Base-by-base conservation (phyloP, 768 basidiomycete species). In the Fistulinella prunicolor region DNA sequence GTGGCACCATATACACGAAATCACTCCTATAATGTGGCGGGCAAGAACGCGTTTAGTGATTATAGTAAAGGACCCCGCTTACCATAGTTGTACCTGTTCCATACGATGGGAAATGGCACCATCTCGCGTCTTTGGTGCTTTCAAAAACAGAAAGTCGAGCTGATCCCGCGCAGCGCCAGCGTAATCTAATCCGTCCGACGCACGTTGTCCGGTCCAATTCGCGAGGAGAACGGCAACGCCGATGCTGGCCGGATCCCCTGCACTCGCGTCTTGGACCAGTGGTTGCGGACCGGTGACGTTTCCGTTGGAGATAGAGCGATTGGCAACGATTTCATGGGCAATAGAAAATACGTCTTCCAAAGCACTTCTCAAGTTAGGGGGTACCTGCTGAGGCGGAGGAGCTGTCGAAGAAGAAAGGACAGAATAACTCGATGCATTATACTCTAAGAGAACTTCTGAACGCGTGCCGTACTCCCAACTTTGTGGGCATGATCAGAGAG, bases 1-100 rank as follows among this genome's bases (percentile, higher is more conserved):
- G 88, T 1, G 90, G 90, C 0, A 85, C 85, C 90, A 91, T 91
- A 63, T 84, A 91, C 12, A 87, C 76, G 44, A 76, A 91, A 62
- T 92, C 89, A 44, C 80, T 80, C 87, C 88, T 89, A 10, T 9
- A 35, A 42, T 0, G 16, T 29, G 30, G 23, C 17, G 21, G 48
- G 43, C 26, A 34, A 22, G 36, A 4, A 20, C 6, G 12, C 8
- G 39, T 42, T 24, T 13, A 4, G 2, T 1, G 16, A 3, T 26
- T 7, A 34, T 12, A 10, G 3, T 30, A 50, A 38, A 8, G 4
- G 5, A 26, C 12, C 1, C 16, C 13, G 36, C 53, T 59, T 49
- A 85, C 86, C 88, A 91, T 10, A 89, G 73, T 61, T 91, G 86
- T 4, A 89, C 71, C 66, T 86, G 67, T 13, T 76, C 72, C 32